These are phyloP conservation scores for Aspergillus sp. DNA, from an alignment of 2,329 filamentous ascomycete genomes.

Conservation along the genomic window DNA sequence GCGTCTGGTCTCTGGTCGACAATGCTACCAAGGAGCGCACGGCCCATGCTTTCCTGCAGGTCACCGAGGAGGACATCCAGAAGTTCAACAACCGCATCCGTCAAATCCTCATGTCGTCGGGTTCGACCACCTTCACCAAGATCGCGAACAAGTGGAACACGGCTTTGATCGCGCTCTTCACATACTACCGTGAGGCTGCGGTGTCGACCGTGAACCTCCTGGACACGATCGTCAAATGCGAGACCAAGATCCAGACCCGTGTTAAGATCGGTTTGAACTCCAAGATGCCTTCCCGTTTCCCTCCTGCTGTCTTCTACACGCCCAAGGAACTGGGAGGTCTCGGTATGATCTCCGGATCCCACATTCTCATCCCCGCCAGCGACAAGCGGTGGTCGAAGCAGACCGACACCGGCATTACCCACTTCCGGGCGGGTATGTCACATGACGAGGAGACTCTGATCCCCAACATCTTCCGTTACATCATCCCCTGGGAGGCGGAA, in stretches of 20 bases:
- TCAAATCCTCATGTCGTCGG: constrained; percentile 98
- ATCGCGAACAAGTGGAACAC: constrained; percentile 99
- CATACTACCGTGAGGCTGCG: constrained; percentile 96
- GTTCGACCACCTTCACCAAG: constrained; percentile 99
- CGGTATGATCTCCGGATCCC: constrained; percentile 98
- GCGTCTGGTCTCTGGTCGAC: constrained; percentile 95
- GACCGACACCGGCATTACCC: constrained; percentile 93
- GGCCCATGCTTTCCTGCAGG: constrained; percentile 94
- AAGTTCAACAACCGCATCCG: constrained; percentile 99
- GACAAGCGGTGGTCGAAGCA: constrained; percentile 99
- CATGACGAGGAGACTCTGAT: constrained; percentile 97
- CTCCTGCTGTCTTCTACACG: constrained; percentile 96
- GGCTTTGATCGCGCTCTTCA: constrained; percentile 92
- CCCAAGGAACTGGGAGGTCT: constrained; percentile 96
- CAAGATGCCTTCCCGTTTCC: constrained; percentile 99
- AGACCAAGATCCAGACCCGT: constrained; percentile 98
- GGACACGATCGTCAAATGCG: constrained; percentile 98
- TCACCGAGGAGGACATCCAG: constrained; percentile 95
- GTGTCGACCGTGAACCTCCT: constrained; percentile 92
- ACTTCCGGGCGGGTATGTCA: constrained; percentile 96
- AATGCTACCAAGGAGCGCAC: constrained; percentile 96
- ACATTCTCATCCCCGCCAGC: constrained; percentile 94
- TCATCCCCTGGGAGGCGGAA: constrained; percentile 98
- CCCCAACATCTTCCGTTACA: constrained; percentile 98
- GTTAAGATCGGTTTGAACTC: constrained; percentile 99